Evolutionary conservation across 1,284 basidiomycete species (phyloP), one percentile per base, ranked within the genome.

Genomic region (Ceratobasidium sp.): DNA sequence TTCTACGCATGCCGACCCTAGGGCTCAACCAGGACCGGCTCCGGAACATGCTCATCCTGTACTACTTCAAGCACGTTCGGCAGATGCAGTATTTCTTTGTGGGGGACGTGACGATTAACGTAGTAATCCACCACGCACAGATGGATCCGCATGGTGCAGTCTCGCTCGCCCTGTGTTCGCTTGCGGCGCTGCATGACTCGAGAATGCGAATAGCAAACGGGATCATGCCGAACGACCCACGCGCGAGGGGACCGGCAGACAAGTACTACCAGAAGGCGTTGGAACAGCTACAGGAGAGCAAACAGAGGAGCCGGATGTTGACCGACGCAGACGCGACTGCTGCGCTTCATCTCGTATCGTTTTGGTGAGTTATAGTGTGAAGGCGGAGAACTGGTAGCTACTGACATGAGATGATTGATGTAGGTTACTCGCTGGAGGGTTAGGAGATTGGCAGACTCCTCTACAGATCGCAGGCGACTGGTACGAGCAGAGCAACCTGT

Each of bases 381-480:
- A 54, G 21, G 2, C n/a, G 28, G 14, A 16, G 32, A n/a, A 41
- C 13, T 28, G 5, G 6, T 23, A 23, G 8, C 7, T 30, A 6
- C 23, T 46, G 38, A 23, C 2, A 52, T 2, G 16, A 49, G 44
- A 23, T 67, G 50, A 67, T 26, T 35, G 30, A 18, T 50, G 23
- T 21, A 67, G 64, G 64, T 83, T 90, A 64, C 81, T 92, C 76
- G 87, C 87, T 8, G 87, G 89, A 57, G 87, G 89, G 49, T 79
- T 83, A 73, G 86, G 85, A 21, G 87, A 89, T 77, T 94, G 92
- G 92, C 84, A 84, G 72, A 81, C 83, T 1, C 86, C 89, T 75
- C 86, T 93, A 76, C 82, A 85, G 46, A 83, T 91, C 38, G 87
- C 91, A 57, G 86, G 86, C 76, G 89, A 91, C 73, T 93, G 92